Evolutionary conservation across 2,329 filamentous ascomycete species (phyloP), one percentile per base, ranked within the genome.

Genomic region (Claviceps monticola): DNA sequence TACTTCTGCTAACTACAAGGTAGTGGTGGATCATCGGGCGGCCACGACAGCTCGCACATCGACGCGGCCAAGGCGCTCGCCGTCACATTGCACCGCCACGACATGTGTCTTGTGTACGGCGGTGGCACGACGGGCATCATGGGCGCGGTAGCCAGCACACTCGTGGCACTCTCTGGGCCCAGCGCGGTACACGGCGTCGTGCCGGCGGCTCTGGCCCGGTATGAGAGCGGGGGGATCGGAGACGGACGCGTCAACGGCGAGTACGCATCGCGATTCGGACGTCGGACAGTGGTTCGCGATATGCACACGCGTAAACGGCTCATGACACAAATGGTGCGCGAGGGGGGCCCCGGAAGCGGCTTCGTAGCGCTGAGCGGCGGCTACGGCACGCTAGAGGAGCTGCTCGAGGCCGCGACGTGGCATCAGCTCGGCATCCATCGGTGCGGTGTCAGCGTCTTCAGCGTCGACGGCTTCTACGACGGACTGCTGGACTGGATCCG

Each of bases 261-360:
- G 66, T 57, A 83, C 55, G 74, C 80, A 62, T 62, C 69, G 5
- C 67, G 81, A 5, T 97, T 86, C 64, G 91, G 91, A 3, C 73
- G 76, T 38, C 95, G 88, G 5, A 96, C 88, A 0, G 80, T 95
- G 5, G 91, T 96, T 17, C 76, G 81, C 58, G 88, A 95, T 64
- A 97, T 97, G 91, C 91, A 97, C 70, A 88, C 87, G 43, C 81
- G 91, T 56, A 97, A 97, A 74, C 80, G 84, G 56, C 75, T 91
- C 71, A 96, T 97, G 91, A 90, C 88, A 3, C 74, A 80, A 58
- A 84, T 89, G 65, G 88, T 96, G 8, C 76, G 93, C 19, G 78
- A 80, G n/a, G 88, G 87, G 17, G 89, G 85, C 0, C 80, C 82
- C 0, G 90, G 90, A 0, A 84, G 82, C 50, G 90, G 90, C 4